Percentiles rank a stretch among this genome's conserved stretches.
Conservation (phyloP, 2,329 filamentous ascomycete genomes). For the Juglanconis juglandina region DNA sequence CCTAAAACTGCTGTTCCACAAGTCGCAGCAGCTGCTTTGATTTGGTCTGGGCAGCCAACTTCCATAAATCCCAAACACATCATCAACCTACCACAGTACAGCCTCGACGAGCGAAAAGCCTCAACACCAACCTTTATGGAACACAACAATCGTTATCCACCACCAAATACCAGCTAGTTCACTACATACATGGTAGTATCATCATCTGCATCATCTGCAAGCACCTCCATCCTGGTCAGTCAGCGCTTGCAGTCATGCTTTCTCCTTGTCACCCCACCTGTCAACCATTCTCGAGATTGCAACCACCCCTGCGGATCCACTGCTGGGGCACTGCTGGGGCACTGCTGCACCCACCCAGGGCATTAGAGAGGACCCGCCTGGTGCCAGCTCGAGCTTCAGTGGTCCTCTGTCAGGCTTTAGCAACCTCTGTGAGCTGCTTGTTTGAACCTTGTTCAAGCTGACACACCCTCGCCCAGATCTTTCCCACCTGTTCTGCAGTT, state of each 20-base stretch:
- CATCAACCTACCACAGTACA: too few species aligned
- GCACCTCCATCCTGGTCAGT: background rate
- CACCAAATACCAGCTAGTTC: too few species aligned
- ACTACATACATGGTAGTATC: too few species aligned
- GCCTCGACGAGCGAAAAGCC: background rate
- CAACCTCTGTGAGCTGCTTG: too few species aligned
- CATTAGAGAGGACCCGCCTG: too few species aligned
- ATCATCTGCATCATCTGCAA: background rate
- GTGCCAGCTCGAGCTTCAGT: background rate
- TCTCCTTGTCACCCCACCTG: constrained; percentile 3
- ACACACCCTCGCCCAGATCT: background rate
- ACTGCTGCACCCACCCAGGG: background rate
- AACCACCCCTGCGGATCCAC: background rate
- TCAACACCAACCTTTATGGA: background rate
- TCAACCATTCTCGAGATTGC: background rate
- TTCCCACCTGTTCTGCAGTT: background rate
- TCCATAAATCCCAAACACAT: too few species aligned
- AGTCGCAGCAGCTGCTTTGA: too few species aligned
- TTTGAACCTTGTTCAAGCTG: background rate
- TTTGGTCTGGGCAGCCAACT: too few species aligned
- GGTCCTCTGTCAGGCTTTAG: background rate
- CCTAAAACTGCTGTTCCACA: too few species aligned
- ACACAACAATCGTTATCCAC: too few species aligned
- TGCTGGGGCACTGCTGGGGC: background rate
- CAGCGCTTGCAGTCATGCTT: background rate